Percentiles rank a stretch among this genome's conserved stretches.
phyloP scores from a whole-genome alignment of 2,329 filamentous ascomycete species.

The Phyllosticta ampelicida region DNA sequence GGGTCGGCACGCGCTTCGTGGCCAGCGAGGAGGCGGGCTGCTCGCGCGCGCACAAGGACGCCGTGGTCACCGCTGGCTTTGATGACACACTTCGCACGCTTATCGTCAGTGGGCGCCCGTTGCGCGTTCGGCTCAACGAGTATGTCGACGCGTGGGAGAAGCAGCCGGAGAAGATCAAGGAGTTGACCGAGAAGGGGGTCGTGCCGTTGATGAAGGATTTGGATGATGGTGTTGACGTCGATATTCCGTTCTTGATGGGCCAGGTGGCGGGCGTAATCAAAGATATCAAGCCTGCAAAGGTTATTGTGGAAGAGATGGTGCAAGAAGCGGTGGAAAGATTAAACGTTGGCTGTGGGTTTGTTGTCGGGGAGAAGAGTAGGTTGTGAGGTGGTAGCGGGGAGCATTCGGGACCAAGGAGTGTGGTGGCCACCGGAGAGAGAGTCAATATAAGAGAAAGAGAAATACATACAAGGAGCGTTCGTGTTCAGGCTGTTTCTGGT shows the following conservation, averaged over 20 bases:
- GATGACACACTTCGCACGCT: conserved; percentile 74
- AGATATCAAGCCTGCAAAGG: conserved; percentile 66
- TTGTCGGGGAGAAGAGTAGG: conserved; percentile 22
- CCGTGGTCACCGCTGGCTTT: conserved; percentile 68
- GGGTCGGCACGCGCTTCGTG: conserved; percentile 91
- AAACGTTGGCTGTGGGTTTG: conserved; percentile 25
- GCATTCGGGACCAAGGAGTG: neutral
- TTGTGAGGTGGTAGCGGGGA: conserved; percentile 17
- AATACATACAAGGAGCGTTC: too few species aligned
- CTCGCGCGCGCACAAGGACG: conserved; percentile 70
- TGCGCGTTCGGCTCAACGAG: conserved; percentile 71
- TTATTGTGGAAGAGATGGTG: conserved; percentile 90
- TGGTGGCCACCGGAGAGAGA: neutral
- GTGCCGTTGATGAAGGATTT: conserved; percentile 76
- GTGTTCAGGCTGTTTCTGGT: too few species aligned
- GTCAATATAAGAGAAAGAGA: neutral
- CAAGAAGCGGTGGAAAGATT: conserved; percentile 29
- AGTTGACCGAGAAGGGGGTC: conserved; percentile 63
- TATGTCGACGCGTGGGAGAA: conserved; percentile 77
- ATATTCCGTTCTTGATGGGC: conserved; percentile 85
- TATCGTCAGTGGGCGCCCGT: conserved; percentile 68
- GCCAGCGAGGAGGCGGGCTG: conserved; percentile 72
- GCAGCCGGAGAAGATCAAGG: conserved; percentile 61
- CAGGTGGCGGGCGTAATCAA: conserved; percentile 74
- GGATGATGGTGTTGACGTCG: conserved; percentile 70